Percentiles rank a stretch among this genome's conserved stretches.
phyloP scores from a whole-genome alignment of 176 grass and related monocot genomes.

The Bolboschoenus planiculmis region DNA sequence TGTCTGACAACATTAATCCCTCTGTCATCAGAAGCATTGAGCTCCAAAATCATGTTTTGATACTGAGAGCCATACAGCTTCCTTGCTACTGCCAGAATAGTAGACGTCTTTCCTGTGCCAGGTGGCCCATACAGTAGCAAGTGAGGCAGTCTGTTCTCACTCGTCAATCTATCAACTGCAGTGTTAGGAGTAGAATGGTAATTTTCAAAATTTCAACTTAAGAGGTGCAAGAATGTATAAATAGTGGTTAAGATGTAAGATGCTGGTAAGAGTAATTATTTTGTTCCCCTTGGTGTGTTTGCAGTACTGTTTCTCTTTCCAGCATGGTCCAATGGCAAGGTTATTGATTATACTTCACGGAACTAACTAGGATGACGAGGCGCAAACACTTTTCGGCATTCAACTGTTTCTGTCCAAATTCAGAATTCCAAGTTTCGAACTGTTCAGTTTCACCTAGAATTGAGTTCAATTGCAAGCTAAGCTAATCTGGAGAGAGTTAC shows the following conservation, averaged over 20 bases:
- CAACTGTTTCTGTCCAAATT: not conserved
- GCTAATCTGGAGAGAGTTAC: not conserved
- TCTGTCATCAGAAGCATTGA: conserved; percentile 86
- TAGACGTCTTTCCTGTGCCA: conserved; percentile 89
- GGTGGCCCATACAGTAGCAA: conserved; percentile 83
- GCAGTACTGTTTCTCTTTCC: not conserved
- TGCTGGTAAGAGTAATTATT: not conserved
- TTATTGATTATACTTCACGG: not conserved
- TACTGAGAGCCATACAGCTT: conserved; percentile 91
- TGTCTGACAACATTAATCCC: conserved; percentile 91
- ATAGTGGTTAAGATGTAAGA: not conserved
- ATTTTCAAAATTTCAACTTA: not conserved
- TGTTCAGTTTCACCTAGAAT: not conserved
- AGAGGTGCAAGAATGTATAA: not conserved
- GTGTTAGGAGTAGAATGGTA: not conserved
- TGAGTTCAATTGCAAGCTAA: not conserved
- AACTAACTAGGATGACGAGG: not conserved
- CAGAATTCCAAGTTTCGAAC: not conserved
- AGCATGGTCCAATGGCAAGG: not conserved
- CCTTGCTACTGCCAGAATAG: conserved; percentile 82
- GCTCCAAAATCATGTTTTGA: conserved; percentile 94
- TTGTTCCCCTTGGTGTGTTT: not conserved
- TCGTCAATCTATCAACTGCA: conserved; percentile 78
- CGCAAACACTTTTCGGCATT: not conserved
- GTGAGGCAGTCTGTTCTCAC: conserved; percentile 84